Percentiles rank a stretch among this genome's conserved stretches.
Conservation (phyloP, 306 rosid species). For the Gastrolobium bilobum region DNA sequence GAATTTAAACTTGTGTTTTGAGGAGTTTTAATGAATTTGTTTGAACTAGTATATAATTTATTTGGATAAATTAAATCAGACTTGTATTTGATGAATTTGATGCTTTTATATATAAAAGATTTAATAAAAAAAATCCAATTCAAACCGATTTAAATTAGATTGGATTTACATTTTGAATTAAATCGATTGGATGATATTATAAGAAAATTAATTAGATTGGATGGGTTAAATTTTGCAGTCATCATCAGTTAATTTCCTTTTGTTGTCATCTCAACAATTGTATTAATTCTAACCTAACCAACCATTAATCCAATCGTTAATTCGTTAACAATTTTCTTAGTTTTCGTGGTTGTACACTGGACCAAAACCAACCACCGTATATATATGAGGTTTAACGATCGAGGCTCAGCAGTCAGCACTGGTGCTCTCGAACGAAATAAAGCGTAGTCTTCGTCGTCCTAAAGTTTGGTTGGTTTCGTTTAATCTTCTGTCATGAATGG, state of each 20-base stretch:
- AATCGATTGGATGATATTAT: too few species aligned
- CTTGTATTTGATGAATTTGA: too few species aligned
- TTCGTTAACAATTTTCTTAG: not conserved
- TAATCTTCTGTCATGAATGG: not conserved
- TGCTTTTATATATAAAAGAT: too few species aligned
- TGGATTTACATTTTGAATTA: too few species aligned
- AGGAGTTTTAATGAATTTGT: too few species aligned
- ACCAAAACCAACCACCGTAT: not conserved
- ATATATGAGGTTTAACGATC: not conserved
- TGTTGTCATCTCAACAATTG: not conserved
- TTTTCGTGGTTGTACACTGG: not conserved
- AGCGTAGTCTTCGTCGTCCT: not conserved
- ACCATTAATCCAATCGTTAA: not conserved
- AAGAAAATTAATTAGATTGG: too few species aligned
- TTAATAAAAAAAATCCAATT: too few species aligned
- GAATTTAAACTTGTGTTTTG: too few species aligned
- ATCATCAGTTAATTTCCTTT: not conserved
- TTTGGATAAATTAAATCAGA: too few species aligned
- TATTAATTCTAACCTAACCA: not conserved
- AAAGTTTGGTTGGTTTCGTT: conserved; percentile 19
- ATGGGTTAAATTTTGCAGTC: too few species aligned
- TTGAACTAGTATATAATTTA: too few species aligned
- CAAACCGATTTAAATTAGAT: too few species aligned
- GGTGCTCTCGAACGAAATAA: not conserved
- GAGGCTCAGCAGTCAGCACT: not conserved